phyloP scores from a whole-genome alignment of 2,329 filamentous ascomycete species.

The Trichoderma sp. region DNA sequence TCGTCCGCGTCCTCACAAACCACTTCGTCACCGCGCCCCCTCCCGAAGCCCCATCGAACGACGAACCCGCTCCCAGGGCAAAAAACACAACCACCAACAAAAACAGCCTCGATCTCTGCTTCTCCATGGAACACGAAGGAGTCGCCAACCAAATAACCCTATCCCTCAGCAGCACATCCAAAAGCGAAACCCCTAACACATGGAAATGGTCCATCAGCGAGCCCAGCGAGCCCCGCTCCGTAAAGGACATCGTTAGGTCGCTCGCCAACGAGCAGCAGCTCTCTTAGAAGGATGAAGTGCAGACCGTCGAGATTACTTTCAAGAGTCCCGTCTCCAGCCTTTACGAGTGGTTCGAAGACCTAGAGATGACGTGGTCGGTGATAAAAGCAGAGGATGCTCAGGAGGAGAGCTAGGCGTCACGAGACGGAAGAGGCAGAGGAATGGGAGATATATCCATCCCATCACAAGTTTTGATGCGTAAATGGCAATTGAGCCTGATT shows the following conservation, averaged over 20 bases:
- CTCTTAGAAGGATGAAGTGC: constrained; percentile 22
- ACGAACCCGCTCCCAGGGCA: background rate
- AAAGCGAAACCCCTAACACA: constrained; percentile 21
- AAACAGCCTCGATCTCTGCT: constrained; percentile 32
- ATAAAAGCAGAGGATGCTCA: background rate
- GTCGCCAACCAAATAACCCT: constrained; percentile 22
- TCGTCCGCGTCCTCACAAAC: constrained; percentile 40
- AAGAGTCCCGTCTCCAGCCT: too few species aligned
- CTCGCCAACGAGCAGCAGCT: constrained; percentile 20
- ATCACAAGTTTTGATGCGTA: background rate
- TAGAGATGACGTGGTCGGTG: background rate
- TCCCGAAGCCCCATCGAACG: background rate
- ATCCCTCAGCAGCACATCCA: constrained; percentile 24
- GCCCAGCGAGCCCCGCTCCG: constrained; percentile 20
- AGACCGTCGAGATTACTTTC: background rate
- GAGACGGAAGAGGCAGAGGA: background rate
- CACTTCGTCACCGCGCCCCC: constrained; percentile 32
- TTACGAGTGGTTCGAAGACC: background rate
- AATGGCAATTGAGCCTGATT: background rate
- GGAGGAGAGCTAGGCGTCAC: background rate
- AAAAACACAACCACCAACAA: constrained; percentile 32
- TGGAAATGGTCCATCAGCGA: constrained; percentile 32
- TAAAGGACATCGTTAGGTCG: constrained; percentile 27
- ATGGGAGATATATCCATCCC: background rate
- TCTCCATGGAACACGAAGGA: constrained; percentile 29